Evolutionary conservation across 805 yeast genomes (phyloP).

Genomic region (Zygosaccharomyces bisporus): DNA sequence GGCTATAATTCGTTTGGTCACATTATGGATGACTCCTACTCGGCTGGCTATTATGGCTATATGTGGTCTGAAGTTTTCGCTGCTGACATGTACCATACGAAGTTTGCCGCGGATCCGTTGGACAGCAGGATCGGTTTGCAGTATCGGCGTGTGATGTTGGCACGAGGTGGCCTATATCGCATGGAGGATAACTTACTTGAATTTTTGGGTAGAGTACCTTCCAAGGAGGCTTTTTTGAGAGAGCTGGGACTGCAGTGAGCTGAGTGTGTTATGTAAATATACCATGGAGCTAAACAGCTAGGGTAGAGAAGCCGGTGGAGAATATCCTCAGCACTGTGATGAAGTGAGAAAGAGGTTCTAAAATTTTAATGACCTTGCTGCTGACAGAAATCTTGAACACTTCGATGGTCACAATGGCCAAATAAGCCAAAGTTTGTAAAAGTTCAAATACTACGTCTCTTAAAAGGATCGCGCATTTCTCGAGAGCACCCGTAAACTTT

Average conservation of each 20-base stretch:
- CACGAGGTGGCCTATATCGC: conserved; percentile 71
- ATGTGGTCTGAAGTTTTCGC: conserved; percentile 85
- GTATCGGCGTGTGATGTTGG: conserved; percentile 67
- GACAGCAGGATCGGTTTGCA: conserved; percentile 54
- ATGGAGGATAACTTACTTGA: conserved; percentile 60
- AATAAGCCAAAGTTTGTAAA: conserved; percentile 26
- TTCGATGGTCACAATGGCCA: conserved; percentile 22
- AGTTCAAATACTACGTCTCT: conserved; percentile 24
- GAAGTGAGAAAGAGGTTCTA: conserved; percentile 27
- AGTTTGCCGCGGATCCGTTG: conserved; percentile 66
- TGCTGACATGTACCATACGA: conserved; percentile 70
- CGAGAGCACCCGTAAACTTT: conserved; percentile 16
- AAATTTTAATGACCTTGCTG: conserved; percentile 13
- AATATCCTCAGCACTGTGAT: conserved; percentile 24
- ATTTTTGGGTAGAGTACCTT: conserved; percentile 73
- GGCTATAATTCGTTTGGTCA: conserved; percentile 81
- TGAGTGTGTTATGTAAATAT: conserved; percentile 3
- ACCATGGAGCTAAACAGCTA: conserved; percentile 4
- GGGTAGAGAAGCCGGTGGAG: conserved; percentile 11
- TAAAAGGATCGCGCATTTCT: conserved; percentile 16
- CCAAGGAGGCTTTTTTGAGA: conserved; percentile 63
- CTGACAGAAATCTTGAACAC: conserved; percentile 20
- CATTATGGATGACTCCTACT: conserved; percentile 75
- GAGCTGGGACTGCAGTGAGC: conserved; percentile 50
- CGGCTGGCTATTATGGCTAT: conserved; percentile 83